A percentile compares a stretch with the other conserved stretches of the same genome.
Conservation (phyloP, 2,329 filamentous ascomycete species). For the Aspergillus sp. region DNA sequence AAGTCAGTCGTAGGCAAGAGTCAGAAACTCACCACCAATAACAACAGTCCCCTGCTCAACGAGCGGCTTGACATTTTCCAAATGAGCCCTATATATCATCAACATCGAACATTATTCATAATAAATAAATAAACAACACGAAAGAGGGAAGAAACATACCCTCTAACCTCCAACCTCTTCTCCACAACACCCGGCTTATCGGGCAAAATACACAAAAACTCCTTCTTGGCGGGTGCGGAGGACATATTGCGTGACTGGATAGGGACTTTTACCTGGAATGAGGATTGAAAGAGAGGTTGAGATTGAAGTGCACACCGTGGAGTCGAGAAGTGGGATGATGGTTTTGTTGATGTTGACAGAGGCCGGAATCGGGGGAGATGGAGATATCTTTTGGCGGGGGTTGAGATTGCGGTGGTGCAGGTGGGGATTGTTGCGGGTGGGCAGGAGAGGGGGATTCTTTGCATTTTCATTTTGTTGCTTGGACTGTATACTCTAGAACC, state of each 20-base stretch:
- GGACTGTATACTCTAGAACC: no score
- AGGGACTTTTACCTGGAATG: background rate
- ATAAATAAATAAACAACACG: background rate
- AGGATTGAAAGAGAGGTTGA: background rate
- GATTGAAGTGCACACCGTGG: background rate
- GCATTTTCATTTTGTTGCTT: no score
- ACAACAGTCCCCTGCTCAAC: constrained; percentile 56
- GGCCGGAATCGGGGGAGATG: no score
- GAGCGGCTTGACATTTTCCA: constrained; percentile 50
- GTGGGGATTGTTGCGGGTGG: no score
- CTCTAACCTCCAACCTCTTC: constrained; percentile 53
- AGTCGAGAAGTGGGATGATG: no score
- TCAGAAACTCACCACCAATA: constrained; percentile 55
- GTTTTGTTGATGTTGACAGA: no score
- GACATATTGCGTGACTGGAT: constrained; percentile 16
- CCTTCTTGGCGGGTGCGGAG: constrained; percentile 41
- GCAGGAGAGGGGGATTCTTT: no score
- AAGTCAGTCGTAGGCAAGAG: no score
- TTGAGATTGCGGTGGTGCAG: no score
- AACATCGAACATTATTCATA: background rate
- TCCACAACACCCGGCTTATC: constrained; percentile 58
- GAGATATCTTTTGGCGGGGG: no score
- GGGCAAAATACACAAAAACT: constrained; percentile 66
- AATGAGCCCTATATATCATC: constrained; percentile 43
- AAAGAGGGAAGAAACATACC: constrained; percentile 18